Percentiles rank a stretch among this genome's conserved stretches.
phyloP scores from a whole-genome alignment of 352 stramenopile species.

The Pythium vanterpoolii region DNA sequence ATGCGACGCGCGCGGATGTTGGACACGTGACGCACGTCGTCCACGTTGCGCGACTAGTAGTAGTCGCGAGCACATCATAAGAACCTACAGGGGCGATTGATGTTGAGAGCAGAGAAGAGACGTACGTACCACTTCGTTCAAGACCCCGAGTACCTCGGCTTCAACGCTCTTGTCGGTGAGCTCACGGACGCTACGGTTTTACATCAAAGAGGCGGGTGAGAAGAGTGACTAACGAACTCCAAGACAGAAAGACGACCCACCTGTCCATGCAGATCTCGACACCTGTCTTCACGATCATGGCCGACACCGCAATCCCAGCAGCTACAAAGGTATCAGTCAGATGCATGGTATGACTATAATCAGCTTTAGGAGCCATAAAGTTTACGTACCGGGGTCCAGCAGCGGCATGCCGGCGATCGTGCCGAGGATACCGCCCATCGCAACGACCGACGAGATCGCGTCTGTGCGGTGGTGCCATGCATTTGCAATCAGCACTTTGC shows the following conservation, averaged over 20 bases:
- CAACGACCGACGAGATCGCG: conserved; percentile 88
- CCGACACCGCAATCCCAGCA: conserved; percentile 78
- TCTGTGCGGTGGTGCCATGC: conserved; percentile 95
- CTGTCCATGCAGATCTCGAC: conserved; percentile 80
- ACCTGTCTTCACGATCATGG: conserved; percentile 89
- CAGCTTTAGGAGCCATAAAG: no score
- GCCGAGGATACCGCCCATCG: conserved; percentile 70
- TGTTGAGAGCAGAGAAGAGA: no score
- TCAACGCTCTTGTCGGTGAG: conserved; percentile 85
- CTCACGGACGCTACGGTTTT: conserved; percentile 64
- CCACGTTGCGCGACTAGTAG: conserved; percentile 78
- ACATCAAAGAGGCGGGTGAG: neutral
- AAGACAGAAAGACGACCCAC: conserved; percentile 13
- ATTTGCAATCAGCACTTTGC: conserved; percentile 96
- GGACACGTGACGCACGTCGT: conserved; percentile 75
- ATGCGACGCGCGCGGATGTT: conserved; percentile 83
- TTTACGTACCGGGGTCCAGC: conserved; percentile 56
- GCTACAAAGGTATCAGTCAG: no score
- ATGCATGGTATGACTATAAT: no score
- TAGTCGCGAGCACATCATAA: no score
- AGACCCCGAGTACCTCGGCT: conserved; percentile 66
- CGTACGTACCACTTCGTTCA: conserved; percentile 74
- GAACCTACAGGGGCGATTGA: no score
- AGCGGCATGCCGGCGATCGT: conserved; percentile 66
- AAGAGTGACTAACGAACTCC: neutral